Evolutionary conservation across 2,329 filamentous ascomycete genomes (phyloP), one percentile per base, ranked within the genome.

Genomic region (Fusarium napiforme): DNA sequence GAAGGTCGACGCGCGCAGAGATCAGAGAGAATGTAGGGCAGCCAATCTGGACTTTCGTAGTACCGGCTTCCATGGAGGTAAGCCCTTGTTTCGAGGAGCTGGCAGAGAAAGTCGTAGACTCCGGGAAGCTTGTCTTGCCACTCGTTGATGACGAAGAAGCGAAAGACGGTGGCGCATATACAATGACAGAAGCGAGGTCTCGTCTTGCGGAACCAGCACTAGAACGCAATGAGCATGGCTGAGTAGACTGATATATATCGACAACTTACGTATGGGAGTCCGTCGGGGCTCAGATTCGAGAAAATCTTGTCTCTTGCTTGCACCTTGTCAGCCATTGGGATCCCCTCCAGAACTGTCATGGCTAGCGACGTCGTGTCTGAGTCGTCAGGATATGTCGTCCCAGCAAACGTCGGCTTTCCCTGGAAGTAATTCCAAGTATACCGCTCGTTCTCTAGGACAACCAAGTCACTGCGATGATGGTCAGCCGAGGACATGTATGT

Each of bases 161-260:
- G 64, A 9, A 69, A 69, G 3, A 69, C 52, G 11, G 53, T 63
- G 12, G 57, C 67, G n/a, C 52, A 69, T 3, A 69, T 61, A 4
- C 58, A 62, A 10, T 69, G 67, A 1, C 64, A 67, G 9, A 68
- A 49, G 0, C 64, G 64, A 0, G 67, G 52, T 1, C 57, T 58
- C 1, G 12, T 43, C 8, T 64, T 43, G 4, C 16, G 47, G 2
- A 68, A 18, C 64, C 64, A 69, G 19, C 56, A 62, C 66, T 69
- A 12, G 0, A n/a, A 4, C 8, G 14, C 5, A 1, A 16, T 68
- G 2, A 68, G 40, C n/a, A 39, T 11, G 4, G 14, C 9, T 23
- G 16, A 5, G 9, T 18, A 9, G 9, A 39, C 4, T 11, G 9
- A 39, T 6, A 9, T 15, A 18, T 8, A 12, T 23, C 3, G 12